Percentiles rank a stretch among this genome's conserved stretches.
These are phyloP conservation scores for Antrodiella citrinella DNA, from an alignment of 768 basidiomycete genomes.

Conservation along the genomic window DNA sequence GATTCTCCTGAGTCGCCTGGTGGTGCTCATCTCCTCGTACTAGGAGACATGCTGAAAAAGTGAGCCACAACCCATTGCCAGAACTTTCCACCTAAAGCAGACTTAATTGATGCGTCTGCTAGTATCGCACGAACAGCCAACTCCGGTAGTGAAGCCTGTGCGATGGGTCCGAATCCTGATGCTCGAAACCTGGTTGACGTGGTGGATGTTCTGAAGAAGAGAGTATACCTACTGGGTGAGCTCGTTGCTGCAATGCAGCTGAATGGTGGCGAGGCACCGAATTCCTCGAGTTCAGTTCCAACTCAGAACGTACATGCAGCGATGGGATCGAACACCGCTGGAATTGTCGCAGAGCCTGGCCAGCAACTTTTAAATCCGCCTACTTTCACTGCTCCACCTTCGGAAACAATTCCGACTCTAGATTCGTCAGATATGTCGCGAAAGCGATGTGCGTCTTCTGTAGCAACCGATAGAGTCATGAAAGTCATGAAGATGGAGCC, in stretches of 20 bases:
- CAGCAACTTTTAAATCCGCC: constrained; percentile 20
- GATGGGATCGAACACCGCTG: not conserved
- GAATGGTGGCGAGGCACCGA: constrained; percentile 11
- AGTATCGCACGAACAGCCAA: constrained; percentile 21
- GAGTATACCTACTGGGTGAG: constrained; percentile 20
- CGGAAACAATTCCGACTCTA: constrained; percentile 20
- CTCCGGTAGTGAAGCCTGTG: constrained; percentile 21
- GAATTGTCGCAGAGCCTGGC: constrained; percentile 8
- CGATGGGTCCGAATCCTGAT: constrained; percentile 19
- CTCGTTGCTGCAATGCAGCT: constrained; percentile 20
- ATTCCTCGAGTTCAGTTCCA: not conserved
- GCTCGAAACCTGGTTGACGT: constrained; percentile 13
- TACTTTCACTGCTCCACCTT: constrained; percentile 13
- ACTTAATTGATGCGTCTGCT: constrained; percentile 10
- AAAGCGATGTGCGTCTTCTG: constrained; percentile 43
- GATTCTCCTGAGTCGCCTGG: constrained; percentile 24
- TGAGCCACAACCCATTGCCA: constrained; percentile 27
- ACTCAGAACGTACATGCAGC: not conserved
- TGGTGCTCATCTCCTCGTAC: constrained; percentile 38
- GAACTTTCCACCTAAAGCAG: constrained; percentile 28
- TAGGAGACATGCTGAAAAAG: constrained; percentile 47
- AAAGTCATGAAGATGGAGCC: constrained; percentile 45
- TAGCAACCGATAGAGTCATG: constrained; percentile 35
- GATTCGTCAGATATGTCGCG: constrained; percentile 36
- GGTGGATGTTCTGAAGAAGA: constrained; percentile 20